Evolutionary conservation across 768 basidiomycete genomes (phyloP), one percentile per base, ranked within the genome.

Genomic region (Macrolepiota albuminosa): DNA sequence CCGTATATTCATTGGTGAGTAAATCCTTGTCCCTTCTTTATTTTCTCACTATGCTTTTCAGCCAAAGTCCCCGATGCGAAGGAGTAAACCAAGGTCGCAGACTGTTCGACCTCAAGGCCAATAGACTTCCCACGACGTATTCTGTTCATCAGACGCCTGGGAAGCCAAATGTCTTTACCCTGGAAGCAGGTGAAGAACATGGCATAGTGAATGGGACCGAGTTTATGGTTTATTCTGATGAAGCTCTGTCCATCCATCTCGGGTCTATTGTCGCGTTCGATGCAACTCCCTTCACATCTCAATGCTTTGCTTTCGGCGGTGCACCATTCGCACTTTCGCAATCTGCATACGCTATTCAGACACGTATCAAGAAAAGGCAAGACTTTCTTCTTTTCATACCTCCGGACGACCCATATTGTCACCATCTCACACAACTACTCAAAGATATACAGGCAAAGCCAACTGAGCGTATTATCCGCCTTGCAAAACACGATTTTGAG

Each of bases 21-120:
- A 18, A 31, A 48, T 6, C 16, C 8, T 48, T 6, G 8, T 8
- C 29, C 29, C 7, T 2, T 16, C 13, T 47, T 29, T 1, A 16
- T 29, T 13, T 48, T 48, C 21, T n/a, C 14, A 33, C 18, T 7
- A 14, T 24, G 7, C 14, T 42, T 18, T 11, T n/a, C 34, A 56
- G 54, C 14, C 56, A 61, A 37, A 47, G 42, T 53, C 61, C 61
- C 1, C 56, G 54, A 43, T 58, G 56, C 33, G 36, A 54, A 54
- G 60, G 60, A 21, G n/a, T 50, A 36, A 39, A 57, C 42, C 48
- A 42, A 31, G 31, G 50, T 51, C 56, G 56, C 13, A 50, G 39
- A 13, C 21, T 57, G 6, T 57, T 57, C n/a, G 16, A 29, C 36
- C 42, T 48, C 48, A 34, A 26, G 31, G 11, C 42, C 21, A 16